Conservation (phyloP, 192 early-diverging fungal genomes). For the Podila epigama region DNA sequence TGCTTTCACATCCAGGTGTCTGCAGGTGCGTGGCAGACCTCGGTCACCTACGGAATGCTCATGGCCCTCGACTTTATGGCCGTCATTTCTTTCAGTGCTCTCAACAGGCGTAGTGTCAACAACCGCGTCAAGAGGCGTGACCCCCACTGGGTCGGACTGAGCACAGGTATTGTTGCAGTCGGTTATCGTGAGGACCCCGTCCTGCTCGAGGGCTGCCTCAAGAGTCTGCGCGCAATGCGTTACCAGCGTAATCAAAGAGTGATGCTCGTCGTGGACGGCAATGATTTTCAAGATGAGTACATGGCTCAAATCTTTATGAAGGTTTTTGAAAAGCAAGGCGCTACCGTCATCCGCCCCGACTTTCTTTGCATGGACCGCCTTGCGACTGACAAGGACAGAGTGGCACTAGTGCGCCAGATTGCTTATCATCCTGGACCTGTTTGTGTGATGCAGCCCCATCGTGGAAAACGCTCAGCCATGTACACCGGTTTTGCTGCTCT, state of each 20-base stretch:
- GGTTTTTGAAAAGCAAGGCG: constrained; percentile 30
- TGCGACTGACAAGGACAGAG: constrained; percentile 9
- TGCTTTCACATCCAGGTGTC: constrained; percentile 47
- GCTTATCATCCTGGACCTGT: constrained; percentile 44
- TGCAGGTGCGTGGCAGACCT: constrained; percentile 46
- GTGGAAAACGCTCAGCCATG: constrained; percentile 62
- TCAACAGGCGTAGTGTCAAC: constrained; percentile 32
- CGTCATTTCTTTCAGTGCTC: constrained; percentile 33
- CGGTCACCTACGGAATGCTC: constrained; percentile 43
- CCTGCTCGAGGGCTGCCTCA: constrained; percentile 38
- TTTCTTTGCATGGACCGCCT: constrained; percentile 35
- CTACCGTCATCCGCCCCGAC: constrained; percentile 22
- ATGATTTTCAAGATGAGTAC: constrained; percentile 40
- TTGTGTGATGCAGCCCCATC: constrained; percentile 59
- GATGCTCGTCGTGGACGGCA: constrained; percentile 35
- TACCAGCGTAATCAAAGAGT: constrained; percentile 38
- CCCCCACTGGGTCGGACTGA: constrained; percentile 36
- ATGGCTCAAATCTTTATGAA: constrained; percentile 38
- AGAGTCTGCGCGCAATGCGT: constrained; percentile 36
- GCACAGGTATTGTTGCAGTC: constrained; percentile 42
- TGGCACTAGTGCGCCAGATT: constrained; percentile 31
- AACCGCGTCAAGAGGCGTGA: constrained; percentile 28
- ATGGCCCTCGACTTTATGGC: constrained; percentile 49
- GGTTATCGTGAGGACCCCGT: constrained; percentile 44
- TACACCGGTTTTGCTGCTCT: constrained; percentile 60